Percentiles rank a stretch among this genome's conserved stretches.
Evolutionary conservation across 2,329 filamentous ascomycete species (phyloP).

Genomic region (Alternaria ethzedia): DNA sequence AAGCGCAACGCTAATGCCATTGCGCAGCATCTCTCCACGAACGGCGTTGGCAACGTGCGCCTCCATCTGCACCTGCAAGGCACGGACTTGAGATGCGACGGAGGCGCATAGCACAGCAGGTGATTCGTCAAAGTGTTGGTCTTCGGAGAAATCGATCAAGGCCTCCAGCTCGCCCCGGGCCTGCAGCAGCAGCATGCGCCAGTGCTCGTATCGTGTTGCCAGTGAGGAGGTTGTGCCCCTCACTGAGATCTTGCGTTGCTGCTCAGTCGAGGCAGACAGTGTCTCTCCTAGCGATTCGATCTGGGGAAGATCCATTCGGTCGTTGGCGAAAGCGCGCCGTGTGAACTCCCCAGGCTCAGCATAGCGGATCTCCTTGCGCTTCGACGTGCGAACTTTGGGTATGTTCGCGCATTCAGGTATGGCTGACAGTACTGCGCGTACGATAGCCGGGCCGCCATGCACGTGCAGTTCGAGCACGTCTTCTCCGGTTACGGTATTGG

Average conservation of each 20-base stretch:
- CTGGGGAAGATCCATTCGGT: constrained; percentile 84
- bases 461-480: constrained; percentile 91
- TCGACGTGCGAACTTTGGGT: constrained; percentile 4
- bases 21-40: constrained; percentile 80
- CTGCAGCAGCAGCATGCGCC: constrained; percentile 77
- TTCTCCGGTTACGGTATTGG: constrained; percentile 87
- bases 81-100: constrained; percentile 69
- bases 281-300: constrained; percentile 70
- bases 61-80: constrained; percentile 67
- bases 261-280: constrained; percentile 77
- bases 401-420: constrained; percentile 63
- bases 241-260: constrained; percentile 86
- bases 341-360: constrained; percentile 97
- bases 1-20: constrained; percentile 84
- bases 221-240: constrained; percentile 74
- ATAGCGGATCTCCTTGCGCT: constrained; percentile 68
- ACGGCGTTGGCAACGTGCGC: constrained; percentile 78
- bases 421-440: constrained; percentile 82
- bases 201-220: constrained; percentile 78
- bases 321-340: constrained; percentile 85
- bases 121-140: constrained; percentile 95
- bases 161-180: constrained; percentile 93
- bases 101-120: constrained; percentile 73
- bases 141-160: constrained; percentile 95
- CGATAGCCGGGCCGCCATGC: constrained; percentile 89